Evolutionary conservation across 2,329 filamentous ascomycete genomes (phyloP), one percentile per base, ranked within the genome.

Genomic region (Nigrograna mackinnonii): DNA sequence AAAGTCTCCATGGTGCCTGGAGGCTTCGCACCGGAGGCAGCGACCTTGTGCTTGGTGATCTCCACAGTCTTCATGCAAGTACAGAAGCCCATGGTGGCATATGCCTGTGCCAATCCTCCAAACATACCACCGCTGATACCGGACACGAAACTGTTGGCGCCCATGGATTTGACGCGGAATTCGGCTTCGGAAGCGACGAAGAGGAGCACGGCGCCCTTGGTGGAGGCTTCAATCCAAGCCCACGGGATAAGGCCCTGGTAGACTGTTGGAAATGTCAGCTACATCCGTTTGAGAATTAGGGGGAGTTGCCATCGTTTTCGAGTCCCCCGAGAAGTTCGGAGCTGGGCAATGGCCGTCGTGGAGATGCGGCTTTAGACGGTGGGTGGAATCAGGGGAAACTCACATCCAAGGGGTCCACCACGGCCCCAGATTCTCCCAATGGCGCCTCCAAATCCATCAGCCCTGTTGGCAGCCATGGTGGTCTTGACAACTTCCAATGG

Each of bases 1-100:
- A 99, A 99, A 46, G 94, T 97, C 59, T 84, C 82, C 72, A 95
- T 95, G 55, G 94, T 97, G 63, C 89, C 85, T n/a, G 84, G 88
- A 18, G 90, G 89, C 77, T 90, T 89, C 55, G 86, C 83, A 59
- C 94, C 94, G 32, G 84, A 57, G 22, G 89, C 86, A 12, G 89
- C 91, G 66, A 94, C 79, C 83, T 97, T 97, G 80, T 94, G 87
- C 78, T 96, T 95, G 67, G 94, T 99, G 75, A 99, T 99, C 75
- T 99, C 94, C 57, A 97, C 94, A 52, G 94, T 99, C 85, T 99
- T 99, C 94, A 99, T 99, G 83, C 94, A 99, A 49, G 94, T 99
- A 77, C 94, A 99, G 85, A 99, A 99, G 58, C 94, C 94, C 92
- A 99, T 99, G 70, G 94, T 99, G 55, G 94, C 94, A 72, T 99